phyloP scores from a whole-genome alignment of 2,329 filamentous ascomycete genomes.

The Paracorniculantispora psalliotae region DNA sequence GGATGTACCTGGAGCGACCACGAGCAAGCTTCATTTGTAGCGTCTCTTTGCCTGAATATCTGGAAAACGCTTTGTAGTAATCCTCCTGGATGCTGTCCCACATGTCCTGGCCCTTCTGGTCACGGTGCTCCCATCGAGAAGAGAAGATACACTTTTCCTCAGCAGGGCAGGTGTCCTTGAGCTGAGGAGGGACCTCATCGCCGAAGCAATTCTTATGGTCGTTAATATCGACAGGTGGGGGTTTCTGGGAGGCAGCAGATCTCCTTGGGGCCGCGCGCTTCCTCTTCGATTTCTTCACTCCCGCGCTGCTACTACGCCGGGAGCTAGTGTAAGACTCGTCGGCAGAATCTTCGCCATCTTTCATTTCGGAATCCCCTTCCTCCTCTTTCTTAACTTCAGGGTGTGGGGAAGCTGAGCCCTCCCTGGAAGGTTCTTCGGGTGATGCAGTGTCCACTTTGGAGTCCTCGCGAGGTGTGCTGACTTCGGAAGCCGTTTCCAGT shows the following conservation, averaged over 20 bases:
- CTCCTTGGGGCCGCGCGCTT: constrained; percentile 2
- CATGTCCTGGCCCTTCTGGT: constrained; percentile 52
- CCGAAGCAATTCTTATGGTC: constrained; percentile 33
- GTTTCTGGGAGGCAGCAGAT: background rate
- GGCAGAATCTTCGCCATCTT: background rate
- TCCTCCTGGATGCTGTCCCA: constrained; percentile 49
- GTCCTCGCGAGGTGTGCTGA: background rate
- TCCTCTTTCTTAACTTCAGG: background rate
- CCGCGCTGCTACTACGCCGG: background rate
- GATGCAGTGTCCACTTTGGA: background rate
- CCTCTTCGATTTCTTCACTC: constrained; percentile 1
- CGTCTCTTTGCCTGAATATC: constrained; percentile 41
- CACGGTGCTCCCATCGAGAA: constrained; percentile 40
- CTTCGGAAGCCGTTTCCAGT: constrained; percentile 3
- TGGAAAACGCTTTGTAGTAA: constrained; percentile 32
- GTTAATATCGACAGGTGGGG: constrained; percentile 20
- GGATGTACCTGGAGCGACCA: constrained; percentile 42
- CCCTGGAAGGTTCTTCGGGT: background rate
- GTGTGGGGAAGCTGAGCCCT: background rate
- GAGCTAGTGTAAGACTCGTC: background rate
- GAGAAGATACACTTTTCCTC: constrained; percentile 47
- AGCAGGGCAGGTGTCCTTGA: constrained; percentile 42
- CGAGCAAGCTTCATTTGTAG: constrained; percentile 54
- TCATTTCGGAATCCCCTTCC: background rate
- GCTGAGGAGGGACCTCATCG: constrained; percentile 30